Percentiles rank a stretch among this genome's conserved stretches.
Conservation (phyloP, 2,329 filamentous ascomycete species). For the Sporothrix variecibatus region DNA sequence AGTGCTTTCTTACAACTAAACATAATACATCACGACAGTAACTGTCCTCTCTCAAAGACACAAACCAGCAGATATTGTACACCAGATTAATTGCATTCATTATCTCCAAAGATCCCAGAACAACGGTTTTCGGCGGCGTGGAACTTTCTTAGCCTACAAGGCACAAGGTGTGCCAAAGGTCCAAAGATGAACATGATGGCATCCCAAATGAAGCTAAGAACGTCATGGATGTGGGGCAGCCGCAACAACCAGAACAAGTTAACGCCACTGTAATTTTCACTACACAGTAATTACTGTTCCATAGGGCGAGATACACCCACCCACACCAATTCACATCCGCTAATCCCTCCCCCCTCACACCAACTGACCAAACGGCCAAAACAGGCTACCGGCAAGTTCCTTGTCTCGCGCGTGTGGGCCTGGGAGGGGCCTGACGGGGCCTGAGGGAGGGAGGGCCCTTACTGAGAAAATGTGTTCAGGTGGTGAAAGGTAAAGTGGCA, state of each 20-base stretch:
- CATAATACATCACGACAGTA: neutral
- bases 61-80: neutral
- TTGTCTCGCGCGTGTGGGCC: neutral
- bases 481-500: too few species aligned
- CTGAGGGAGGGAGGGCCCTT: neutral
- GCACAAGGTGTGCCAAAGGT: neutral
- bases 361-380: neutral
- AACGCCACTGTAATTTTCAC: neutral
- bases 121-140: neutral
- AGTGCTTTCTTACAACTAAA: too few species aligned
- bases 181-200: neutral
- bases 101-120: too few species aligned
- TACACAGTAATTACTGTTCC: neutral
- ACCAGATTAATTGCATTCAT: too few species aligned
- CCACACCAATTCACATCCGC: neutral
- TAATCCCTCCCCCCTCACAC: neutral
- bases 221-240: constrained; percentile 22
- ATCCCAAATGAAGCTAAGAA: neutral
- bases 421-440: neutral
- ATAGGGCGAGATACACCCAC: neutral
- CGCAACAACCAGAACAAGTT: neutral
- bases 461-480: neutral
- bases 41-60: neutral
- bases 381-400: neutral
- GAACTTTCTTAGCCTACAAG: neutral